phyloP scores from a whole-genome alignment of 2,329 filamentous ascomycete genomes.

The Endoconidiophora laricicola region DNA sequence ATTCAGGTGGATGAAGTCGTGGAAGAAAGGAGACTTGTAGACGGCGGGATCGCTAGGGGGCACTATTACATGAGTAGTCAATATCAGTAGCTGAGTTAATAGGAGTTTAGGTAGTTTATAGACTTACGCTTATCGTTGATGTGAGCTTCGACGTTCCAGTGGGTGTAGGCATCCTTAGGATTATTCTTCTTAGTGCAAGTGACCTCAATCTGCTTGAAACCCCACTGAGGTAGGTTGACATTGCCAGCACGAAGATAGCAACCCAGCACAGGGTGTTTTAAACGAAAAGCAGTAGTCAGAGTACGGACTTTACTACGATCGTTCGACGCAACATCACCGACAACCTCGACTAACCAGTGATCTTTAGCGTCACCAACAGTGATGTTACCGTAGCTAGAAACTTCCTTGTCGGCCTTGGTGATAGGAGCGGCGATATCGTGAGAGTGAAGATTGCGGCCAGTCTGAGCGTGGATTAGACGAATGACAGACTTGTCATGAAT shows the following conservation, averaged over 20 bases:
- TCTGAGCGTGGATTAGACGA: conserved; percentile 85
- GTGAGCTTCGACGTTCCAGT: conserved; percentile 97
- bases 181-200: conserved; percentile 90
- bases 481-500: conserved; percentile 63
- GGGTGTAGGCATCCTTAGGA: conserved; percentile 81
- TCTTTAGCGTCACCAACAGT: conserved; percentile 96
- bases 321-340: conserved; percentile 72
- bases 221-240: conserved; percentile 94
- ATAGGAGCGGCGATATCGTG: conserved; percentile 79
- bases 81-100: conserved; percentile 15
- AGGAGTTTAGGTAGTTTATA: neutral
- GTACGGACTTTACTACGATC: conserved; percentile 78
- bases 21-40: conserved; percentile 93
- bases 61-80: conserved; percentile 36
- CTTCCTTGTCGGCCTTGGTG: conserved; percentile 78
- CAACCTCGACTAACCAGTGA: conserved; percentile 87
- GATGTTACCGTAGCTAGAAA: conserved; percentile 88
- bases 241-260: conserved; percentile 95
- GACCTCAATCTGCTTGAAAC: conserved; percentile 98
- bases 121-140: conserved; percentile 78
- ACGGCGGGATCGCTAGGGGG: conserved; percentile 75
- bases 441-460: conserved; percentile 91
- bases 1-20: conserved; percentile 95
- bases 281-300: conserved; percentile 79
- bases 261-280: conserved; percentile 64